Conservation (phyloP, 257 asterid species). For the Eustoma russellianum region DNA sequence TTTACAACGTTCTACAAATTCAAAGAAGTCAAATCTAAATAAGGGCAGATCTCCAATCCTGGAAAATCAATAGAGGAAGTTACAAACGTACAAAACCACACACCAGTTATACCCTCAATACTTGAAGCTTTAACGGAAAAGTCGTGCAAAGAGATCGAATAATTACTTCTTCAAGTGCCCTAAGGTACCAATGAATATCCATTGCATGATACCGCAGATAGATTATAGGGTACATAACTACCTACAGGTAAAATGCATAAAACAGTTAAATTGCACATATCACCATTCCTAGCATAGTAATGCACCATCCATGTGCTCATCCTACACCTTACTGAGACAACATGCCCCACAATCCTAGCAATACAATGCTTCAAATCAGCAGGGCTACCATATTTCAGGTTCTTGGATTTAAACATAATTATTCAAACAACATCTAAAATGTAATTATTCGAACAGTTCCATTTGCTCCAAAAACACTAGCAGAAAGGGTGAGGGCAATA, state of each 20-base stretch:
- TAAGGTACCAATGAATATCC: constrained; percentile 94
- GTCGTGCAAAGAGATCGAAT: constrained; percentile 66
- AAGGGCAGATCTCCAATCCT: neutral
- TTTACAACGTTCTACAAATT: neutral
- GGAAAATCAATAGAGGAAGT: constrained; percentile 1
- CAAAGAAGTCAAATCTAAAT: neutral
- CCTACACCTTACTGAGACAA: too few relatives aligned
- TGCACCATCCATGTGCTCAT: too few relatives aligned
- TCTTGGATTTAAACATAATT: too few relatives aligned
- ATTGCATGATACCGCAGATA: constrained; percentile 72
- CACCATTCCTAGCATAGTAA: too few relatives aligned
- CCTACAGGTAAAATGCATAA: constrained; percentile 32
- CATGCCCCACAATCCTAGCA: too few relatives aligned
- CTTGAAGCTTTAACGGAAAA: constrained; percentile 63
- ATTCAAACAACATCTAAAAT: too few relatives aligned
- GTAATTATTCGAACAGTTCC: too few relatives aligned
- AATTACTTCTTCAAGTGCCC: constrained; percentile 93
- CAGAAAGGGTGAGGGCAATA: too few relatives aligned
- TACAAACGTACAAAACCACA: constrained; percentile 76
- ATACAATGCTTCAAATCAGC: too few relatives aligned
- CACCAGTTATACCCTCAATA: constrained; percentile 78
- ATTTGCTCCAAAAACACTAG: too few relatives aligned
- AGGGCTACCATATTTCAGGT: too few relatives aligned
- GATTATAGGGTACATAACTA: constrained; percentile 87
- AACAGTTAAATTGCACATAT: constrained; percentile 9